Percentiles rank a stretch among this genome's conserved stretches.
phyloP scores from a whole-genome alignment of 257 asterid genomes.

The Lycium barbarum region DNA sequence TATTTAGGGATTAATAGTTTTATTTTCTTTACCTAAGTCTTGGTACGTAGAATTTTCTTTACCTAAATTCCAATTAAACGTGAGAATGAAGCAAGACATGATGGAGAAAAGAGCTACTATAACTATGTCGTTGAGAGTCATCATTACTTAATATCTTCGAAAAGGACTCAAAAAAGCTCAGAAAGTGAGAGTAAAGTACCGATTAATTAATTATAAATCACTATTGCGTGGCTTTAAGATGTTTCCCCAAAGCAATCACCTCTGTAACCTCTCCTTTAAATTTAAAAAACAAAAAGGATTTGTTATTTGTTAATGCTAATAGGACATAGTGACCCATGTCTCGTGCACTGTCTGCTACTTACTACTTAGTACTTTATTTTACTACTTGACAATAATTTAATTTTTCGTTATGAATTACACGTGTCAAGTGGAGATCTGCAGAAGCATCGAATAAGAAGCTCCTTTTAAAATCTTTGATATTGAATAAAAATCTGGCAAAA shows the following conservation, averaged over 20 bases:
- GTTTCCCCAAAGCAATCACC: slow-evolving; percentile 49
- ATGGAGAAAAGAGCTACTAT: not conserved
- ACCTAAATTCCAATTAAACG: slow-evolving; percentile 25
- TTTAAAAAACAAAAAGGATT: not conserved
- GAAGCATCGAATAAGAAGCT: slow-evolving; percentile 24
- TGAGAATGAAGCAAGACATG: slow-evolving; percentile 21
- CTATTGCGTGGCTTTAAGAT: slow-evolving; percentile 14
- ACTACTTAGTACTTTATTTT: not conserved
- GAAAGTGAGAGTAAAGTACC: slow-evolving; percentile 35
- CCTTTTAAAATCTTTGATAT: not conserved
- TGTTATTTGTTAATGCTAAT: slow-evolving; percentile 4
- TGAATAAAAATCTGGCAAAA: slow-evolving; percentile 41
- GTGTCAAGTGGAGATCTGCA: slow-evolving; percentile 31
- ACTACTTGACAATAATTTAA: not conserved
- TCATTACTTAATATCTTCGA: slow-evolving; percentile 23
- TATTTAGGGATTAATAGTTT: not conserved
- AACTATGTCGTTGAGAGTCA: slow-evolving; percentile 15
- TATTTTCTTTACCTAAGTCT: not conserved
- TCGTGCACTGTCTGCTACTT: slow-evolving; percentile 28
- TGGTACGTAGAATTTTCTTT: not conserved
- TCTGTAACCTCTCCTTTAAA: slow-evolving; percentile 19
- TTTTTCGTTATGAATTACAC: not conserved
- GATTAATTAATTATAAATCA: slow-evolving; percentile 34
- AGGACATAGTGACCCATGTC: slow-evolving; percentile 59
- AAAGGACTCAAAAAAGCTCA: slow-evolving; percentile 33